phyloP scores from a whole-genome alignment of 352 stramenopile species.

The Phytopythium ostracodes region DNA sequence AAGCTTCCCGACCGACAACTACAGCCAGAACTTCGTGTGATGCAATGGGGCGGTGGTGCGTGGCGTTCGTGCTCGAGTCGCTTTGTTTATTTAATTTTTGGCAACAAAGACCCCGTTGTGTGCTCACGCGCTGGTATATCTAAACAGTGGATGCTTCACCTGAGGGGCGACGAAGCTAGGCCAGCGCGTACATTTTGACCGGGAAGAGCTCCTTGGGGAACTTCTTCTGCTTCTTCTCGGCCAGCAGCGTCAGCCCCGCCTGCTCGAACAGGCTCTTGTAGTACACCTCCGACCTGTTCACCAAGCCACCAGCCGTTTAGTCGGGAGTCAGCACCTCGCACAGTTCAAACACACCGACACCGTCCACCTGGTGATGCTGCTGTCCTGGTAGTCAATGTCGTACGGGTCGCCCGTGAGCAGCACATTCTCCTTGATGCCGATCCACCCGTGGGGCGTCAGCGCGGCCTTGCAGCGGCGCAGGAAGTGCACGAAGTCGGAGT shows the following conservation, averaged over 20 bases:
- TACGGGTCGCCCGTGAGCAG: constrained; percentile 70
- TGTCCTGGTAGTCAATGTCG: constrained; percentile 93
- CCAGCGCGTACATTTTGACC: constrained; percentile 93
- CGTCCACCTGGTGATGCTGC: constrained; percentile 85
- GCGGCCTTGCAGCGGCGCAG: constrained; percentile 83
- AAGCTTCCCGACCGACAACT: constrained; percentile 18
- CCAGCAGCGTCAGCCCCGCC: constrained; percentile 85
- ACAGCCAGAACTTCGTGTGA: constrained; percentile 26
- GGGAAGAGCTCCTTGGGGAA: constrained; percentile 95
- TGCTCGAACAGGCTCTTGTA: constrained; percentile 92
- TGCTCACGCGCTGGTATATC: no score
- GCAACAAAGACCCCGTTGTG: no score
- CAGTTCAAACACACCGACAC: no score
- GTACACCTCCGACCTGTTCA: constrained; percentile 48
- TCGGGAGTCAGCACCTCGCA: no score
- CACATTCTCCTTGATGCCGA: constrained; percentile 91
- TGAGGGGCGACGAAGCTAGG: constrained; percentile 26
- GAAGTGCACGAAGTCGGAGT: constrained; percentile 93
- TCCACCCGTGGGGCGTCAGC: constrained; percentile 51
- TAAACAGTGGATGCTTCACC: background rate
- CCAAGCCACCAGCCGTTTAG: no score
- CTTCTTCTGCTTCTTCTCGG: constrained; percentile 79
- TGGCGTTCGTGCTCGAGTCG: constrained; percentile 3
- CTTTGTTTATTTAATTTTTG: background rate
- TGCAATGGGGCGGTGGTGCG: background rate